Percentiles rank a stretch among this genome's conserved stretches.
Conservation (phyloP, 1,284 basidiomycete genomes). For the Xerocomus amazonicus region DNA sequence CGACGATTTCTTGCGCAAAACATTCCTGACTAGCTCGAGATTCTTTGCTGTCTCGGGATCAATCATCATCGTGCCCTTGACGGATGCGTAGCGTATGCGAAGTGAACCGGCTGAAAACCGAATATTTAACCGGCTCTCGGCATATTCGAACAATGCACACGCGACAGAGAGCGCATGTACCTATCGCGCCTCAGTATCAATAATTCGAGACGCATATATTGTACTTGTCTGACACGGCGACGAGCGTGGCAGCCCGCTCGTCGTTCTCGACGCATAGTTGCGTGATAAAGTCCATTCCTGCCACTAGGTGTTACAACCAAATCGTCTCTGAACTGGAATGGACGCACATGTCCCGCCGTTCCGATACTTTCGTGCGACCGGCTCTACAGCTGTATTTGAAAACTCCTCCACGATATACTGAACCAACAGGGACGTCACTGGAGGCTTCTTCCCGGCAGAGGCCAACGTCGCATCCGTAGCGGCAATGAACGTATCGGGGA, state of each 20-base stretch:
- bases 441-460: constrained; percentile 44
- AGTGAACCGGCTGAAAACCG: constrained; percentile 71
- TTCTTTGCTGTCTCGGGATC: constrained; percentile 84
- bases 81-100: constrained; percentile 75
- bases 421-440: constrained; percentile 59
- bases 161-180: constrained; percentile 82
- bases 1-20: constrained; percentile 56
- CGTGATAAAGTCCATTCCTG: constrained; percentile 75
- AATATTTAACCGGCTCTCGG: constrained; percentile 62
- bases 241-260: constrained; percentile 68
- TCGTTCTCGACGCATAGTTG: constrained; percentile 76
- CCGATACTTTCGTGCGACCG: constrained; percentile 77
- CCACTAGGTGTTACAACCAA: constrained; percentile 6
- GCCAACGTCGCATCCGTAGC: constrained; percentile 44
- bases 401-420: constrained; percentile 76
- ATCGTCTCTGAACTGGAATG: background rate
- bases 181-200: constrained; percentile 39
- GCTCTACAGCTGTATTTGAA: constrained; percentile 58
- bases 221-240: constrained; percentile 75
- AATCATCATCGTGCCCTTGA: constrained; percentile 90
- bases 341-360: constrained; percentile 67
- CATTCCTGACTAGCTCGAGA: constrained; percentile 83
- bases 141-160: constrained; percentile 81
- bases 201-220: constrained; percentile 33
- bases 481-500: constrained; percentile 76